Conservation (phyloP, 2,329 filamentous ascomycete species). For the Pseudogymnoascus sp. region DNA sequence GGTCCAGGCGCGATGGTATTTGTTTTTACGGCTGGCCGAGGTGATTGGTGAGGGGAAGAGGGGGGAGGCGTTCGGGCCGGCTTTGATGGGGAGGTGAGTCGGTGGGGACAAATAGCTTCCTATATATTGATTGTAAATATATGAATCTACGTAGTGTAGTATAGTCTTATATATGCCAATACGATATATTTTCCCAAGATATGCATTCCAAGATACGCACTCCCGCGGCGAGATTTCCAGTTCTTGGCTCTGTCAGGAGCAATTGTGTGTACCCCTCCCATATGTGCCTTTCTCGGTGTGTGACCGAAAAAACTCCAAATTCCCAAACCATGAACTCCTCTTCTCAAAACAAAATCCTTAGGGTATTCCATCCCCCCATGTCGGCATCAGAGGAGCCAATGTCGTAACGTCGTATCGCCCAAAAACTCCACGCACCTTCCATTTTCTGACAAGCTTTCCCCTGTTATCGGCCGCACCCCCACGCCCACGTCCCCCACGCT, state of each 20-base stretch:
- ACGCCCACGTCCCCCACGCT: not conserved
- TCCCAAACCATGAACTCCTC: not conserved
- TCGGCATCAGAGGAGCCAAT: constrained; percentile 5
- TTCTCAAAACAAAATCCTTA: not conserved
- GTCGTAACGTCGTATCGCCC: constrained; percentile 4
- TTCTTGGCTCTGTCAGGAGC: not conserved
- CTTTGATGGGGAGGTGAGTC: not conserved
- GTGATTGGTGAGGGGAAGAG: not conserved
- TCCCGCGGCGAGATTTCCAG: not conserved
- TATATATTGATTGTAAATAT: not conserved
- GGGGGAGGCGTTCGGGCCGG: not conserved
- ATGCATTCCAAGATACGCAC: not conserved
- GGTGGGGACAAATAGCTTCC: not conserved
- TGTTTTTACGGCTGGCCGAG: not conserved
- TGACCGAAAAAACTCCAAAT: not conserved
- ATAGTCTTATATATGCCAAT: not conserved
- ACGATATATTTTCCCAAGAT: not conserved
- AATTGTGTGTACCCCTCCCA: not conserved
- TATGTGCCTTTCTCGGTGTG: not conserved
- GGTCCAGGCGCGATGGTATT: not conserved
- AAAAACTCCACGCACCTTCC: not conserved
- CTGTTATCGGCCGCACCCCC: too few species aligned
- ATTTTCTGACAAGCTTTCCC: not conserved
- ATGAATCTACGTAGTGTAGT: constrained; percentile 4
- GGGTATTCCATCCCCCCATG: not conserved